Conservation (phyloP, 2,329 filamentous ascomycete species). For the Trichoderma atrobrunneum region DNA sequence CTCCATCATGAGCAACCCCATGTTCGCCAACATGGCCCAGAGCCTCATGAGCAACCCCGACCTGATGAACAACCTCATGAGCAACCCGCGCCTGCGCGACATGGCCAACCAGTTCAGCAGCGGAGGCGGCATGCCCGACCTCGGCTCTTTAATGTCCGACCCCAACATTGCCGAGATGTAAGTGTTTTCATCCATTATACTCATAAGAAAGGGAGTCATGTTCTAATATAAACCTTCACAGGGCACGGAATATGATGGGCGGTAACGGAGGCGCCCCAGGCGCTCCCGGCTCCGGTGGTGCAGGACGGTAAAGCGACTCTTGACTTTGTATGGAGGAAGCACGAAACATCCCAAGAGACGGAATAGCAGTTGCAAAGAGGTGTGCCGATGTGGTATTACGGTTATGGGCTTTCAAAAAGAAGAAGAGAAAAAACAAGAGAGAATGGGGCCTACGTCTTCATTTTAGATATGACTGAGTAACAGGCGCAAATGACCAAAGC, state of each 20-base stretch:
- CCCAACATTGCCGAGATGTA: constrained; percentile 90
- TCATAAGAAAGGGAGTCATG: background rate
- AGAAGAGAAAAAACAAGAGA: background rate
- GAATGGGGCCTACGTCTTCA: background rate
- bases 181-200: constrained; percentile 41
- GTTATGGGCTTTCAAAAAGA: background rate
- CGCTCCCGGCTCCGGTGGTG: constrained; percentile 26
- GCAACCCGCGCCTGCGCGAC: constrained; percentile 81
- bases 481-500: constrained; percentile 16
- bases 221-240: constrained; percentile 21
- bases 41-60: constrained; percentile 97
- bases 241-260: constrained; percentile 49
- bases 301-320: constrained; percentile 20
- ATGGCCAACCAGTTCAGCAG: constrained; percentile 79
- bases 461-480: background rate
- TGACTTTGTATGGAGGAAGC: background rate
- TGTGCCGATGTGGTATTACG: background rate
- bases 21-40: constrained; percentile 97
- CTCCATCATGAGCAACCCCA: constrained; percentile 92
- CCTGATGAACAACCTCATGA: constrained; percentile 88
- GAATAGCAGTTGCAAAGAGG: background rate
- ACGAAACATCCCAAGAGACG: background rate
- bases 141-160: constrained; percentile 84
- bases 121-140: constrained; percentile 85
- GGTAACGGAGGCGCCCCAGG: constrained; percentile 16